Base-by-base conservation (phyloP, 345 rosid genomes). In the Boechera divaricarpa region DNA sequence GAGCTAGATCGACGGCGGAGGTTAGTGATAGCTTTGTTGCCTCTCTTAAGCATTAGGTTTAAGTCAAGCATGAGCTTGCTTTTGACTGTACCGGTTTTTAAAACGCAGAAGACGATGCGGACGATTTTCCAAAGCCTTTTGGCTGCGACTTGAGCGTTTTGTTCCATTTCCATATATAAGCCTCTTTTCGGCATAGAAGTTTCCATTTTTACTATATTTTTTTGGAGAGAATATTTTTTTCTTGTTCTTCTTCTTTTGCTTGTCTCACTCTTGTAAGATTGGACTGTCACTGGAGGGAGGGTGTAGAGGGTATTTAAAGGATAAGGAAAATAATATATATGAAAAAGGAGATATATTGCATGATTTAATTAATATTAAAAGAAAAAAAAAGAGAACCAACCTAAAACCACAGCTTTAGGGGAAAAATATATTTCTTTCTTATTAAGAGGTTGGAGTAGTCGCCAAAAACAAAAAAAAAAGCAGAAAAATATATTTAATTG, bases 21-120 rank as follows among this genome's bases (percentile, higher is more conserved):
- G 77, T 79, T 80, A 41, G 81, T 78, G 49, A 89, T 81, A 69
- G 93, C 93, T 65, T 86, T 89, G 47, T 83, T 89, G 10, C 94
- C 85, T 26, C 85, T 70, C 71, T 87, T 88, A 55, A 88, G 77
- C 77, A 89, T 79, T 72, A 88, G 60, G 62, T 86, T 75, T 75
- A 89, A 77, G 77, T 91, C 91, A 16, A 78, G 38, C 85, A 85
- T 77, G 70, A 86, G 35, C 71, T 83, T 86, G 84, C 72, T 88
- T 87, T 87, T 87, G 48, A 85, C 63, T 36, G 87, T 68, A 74
- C 89, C 84, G 42, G 85, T 77, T 65, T 89, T 80, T 35, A 91
- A 36, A 86, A 88, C 81, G 84, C 73, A 82, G 82, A 83, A 83
- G n/a, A 78, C 82, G 36, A 82, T 74, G 0, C 90, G 80, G 48